Evolutionary conservation across 495 filamentous ascomycete species (phyloP), one percentile per base, ranked within the genome.

Genomic region (Talaromyces adpressus): DNA sequence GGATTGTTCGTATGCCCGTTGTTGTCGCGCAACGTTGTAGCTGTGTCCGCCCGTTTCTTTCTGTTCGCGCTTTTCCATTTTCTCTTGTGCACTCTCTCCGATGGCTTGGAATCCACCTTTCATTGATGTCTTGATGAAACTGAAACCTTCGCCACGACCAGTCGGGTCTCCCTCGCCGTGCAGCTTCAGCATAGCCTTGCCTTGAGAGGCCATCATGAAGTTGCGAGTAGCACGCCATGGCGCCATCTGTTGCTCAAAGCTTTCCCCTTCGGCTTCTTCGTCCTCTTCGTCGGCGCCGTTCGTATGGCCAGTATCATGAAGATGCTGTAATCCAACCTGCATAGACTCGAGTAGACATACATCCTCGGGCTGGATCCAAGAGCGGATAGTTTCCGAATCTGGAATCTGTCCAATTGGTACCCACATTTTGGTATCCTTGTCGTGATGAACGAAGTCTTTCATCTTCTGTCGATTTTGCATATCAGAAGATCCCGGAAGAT

Each of bases 141-240:
- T 97, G 78, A 97, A 93, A 2, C 91, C 94, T 62, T 96, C 87
- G 2, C 94, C 94, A 66, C 91, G 89, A 11, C 92, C 91, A 7
- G 92, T 94, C n/a, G 94, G 94, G 70, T 99, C 94, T 32, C 95
- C 94, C 65, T 93, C 88, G 18, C 94, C 94, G 68, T 97, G 91
- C 9, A 99, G 85, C 63, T 90, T 86, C 53, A 99, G 83, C 94
- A 99, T 99, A 8, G 94, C 94, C 72, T 99, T 99, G 30, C 92
- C 91, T 67, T 92, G 86, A 27, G 92, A 93, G 14, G 94, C 94
- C 62, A 96, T 85, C 57, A 97, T 80, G 75, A 99, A 99, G 58
- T 95, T 95, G 76, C 96, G 95, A 22, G 89, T 94, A 2, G 91
- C 90, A 63, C 91, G 87, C 94, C 94, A 99, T 2, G 94, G 94